Evolutionary conservation across 164 flowering plant genomes (phyloP), one percentile per base, ranked within the genome.

Genomic region (Dillenia turbinata): DNA sequence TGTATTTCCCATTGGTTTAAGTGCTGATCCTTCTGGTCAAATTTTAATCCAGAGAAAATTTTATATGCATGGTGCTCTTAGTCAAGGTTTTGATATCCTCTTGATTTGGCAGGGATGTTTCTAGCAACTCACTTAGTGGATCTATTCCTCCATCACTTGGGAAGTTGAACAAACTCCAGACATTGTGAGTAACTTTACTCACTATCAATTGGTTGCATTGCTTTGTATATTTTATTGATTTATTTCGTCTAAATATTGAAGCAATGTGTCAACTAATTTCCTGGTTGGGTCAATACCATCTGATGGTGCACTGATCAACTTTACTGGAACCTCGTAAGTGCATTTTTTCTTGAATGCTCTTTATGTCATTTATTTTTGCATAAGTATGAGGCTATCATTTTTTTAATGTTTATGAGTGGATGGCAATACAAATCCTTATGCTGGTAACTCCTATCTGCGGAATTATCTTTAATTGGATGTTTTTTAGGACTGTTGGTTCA

Each of bases 41-140:
- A 33, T 33, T 33, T 33, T 33, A 33, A 33, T 33, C 7, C 7
- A 5, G 5, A 33, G 40, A 33, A 26, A 33, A 33, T 33, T 33
- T 33, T 33, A 33, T 33, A 4, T 33, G 40, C 40, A 33, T 33
- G 40, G 40, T 33, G 7, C 40, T 33, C 40, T 33, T 33, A 4
- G 7, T 33, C 40, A 33, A 33, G 40, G 40, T 4, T 4, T 33
- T 33, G 40, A 57, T 47, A 2, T 49, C 47, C 47, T 54, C 48
- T 49, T 47, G 3, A 43, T 69, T 57, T 64, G 64, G 50, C 74
- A 94, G 99, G 72, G 97, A 94, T 76, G 68, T 94, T 53, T 94
- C 99, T 50, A 82, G 99, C 81, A 94, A 94, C 73, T 79, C 86
- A 68, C 83, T 94, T 13, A 75, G 90, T 73, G 99, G 97, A 69